Conservation (phyloP, 768 basidiomycete species). For the Leccinum subtestaceum region DNA sequence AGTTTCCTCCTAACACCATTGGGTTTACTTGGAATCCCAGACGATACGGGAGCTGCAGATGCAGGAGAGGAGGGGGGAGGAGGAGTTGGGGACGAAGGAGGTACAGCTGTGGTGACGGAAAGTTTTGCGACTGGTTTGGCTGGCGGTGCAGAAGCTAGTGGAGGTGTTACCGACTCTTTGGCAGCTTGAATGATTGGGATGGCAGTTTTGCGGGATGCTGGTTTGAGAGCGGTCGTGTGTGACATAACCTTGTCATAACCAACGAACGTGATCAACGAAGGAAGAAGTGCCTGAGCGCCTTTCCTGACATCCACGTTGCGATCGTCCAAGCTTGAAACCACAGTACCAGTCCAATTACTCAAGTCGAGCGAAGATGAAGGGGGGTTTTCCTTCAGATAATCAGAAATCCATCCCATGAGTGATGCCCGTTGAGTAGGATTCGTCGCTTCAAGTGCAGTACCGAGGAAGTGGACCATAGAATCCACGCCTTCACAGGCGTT, state of each 20-base stretch:
- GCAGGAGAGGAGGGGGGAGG: conserved; percentile 50
- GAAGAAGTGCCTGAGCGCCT: conserved; percentile 79
- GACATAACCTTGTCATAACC: conserved; percentile 87
- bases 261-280: conserved; percentile 64
- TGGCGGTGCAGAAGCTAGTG: conserved; percentile 29
- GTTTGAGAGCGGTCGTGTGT: conserved; percentile 83
- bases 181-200: conserved; percentile 88
- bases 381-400: conserved; percentile 70
- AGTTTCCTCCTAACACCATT: conserved; percentile 71
- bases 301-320: conserved; percentile 90
- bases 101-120: conserved; percentile 14
- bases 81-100: conserved; percentile 35
- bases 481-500: conserved; percentile 84
- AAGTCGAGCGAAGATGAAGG: conserved; percentile 61
- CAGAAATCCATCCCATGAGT: conserved; percentile 74
- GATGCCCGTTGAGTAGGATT: conserved; percentile 88
- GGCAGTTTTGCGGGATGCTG: conserved; percentile 83
- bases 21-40: conserved; percentile 40
- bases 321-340: conserved; percentile 85
- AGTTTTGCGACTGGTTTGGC: conserved; percentile 30
- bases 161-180: conserved; percentile 42
- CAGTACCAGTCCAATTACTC: conserved; percentile 56
- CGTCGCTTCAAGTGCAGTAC: conserved; percentile 75
- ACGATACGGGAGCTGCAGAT: conserved; percentile 31
- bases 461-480: conserved; percentile 72